These are phyloP conservation scores for Naegleria fowleri DNA, from an alignment of 208 protist genomes.

Conservation along the genomic window DNA sequence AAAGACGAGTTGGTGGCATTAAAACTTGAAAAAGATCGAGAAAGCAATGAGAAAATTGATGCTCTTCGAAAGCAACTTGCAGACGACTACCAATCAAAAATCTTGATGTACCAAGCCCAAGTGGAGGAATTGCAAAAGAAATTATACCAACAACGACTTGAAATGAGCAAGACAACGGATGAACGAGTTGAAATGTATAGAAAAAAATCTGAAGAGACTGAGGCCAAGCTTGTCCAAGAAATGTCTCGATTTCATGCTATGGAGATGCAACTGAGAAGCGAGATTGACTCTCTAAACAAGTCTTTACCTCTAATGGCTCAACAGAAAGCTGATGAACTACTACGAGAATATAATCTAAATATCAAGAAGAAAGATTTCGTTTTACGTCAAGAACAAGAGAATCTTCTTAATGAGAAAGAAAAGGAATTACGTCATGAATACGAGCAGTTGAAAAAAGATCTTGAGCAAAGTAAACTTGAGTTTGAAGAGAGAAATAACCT, in stretches of 20 bases:
- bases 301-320: not conserved
- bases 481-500: not conserved
- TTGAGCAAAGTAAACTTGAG: not conserved
- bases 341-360: not conserved
- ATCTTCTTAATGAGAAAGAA: not conserved
- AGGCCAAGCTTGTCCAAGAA: not conserved
- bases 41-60: not conserved
- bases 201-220: not conserved
- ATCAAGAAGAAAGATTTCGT: not conserved
- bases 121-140: constrained; percentile 18
- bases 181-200: not conserved
- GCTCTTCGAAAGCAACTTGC: not conserved
- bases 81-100: not conserved
- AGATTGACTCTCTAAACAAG: not conserved
- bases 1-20: not conserved
- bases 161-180: not conserved
- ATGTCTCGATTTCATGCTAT: not conserved
- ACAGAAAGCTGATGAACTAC: constrained; percentile 15
- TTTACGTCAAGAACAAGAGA: not conserved
- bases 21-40: not conserved
- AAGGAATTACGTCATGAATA: not conserved
- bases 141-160: not conserved
- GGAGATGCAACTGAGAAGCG: not conserved
- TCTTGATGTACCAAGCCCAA: not conserved
- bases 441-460: not conserved